Evolutionary conservation across 371 early-diverging fungal species (phyloP).

Genomic region (Mortierella sp.): DNA sequence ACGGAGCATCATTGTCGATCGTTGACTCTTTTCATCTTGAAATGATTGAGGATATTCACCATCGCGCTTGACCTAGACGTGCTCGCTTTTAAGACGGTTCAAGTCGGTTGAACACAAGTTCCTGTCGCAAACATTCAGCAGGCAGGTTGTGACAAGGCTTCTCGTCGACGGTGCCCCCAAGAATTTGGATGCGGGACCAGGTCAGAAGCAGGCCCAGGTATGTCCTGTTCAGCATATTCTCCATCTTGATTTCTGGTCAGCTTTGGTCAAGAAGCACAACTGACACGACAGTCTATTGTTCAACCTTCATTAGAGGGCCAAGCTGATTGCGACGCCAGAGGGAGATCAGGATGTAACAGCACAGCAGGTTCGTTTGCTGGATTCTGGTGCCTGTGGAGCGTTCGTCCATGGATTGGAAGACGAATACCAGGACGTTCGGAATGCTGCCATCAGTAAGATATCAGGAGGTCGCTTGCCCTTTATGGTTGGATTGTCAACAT

Average conservation of each 20-base stretch:
- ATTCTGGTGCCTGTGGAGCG: slow-evolving; percentile 86
- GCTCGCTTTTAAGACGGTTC: slow-evolving; percentile 72
- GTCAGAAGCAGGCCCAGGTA: slow-evolving; percentile 52
- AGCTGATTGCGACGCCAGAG: slow-evolving; percentile 66
- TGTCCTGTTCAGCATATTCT: background rate
- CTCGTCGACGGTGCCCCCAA: slow-evolving; percentile 39
- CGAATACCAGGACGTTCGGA: slow-evolving; percentile 87
- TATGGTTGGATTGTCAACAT: background rate
- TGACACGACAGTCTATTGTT: background rate
- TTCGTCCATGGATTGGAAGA: slow-evolving; percentile 95
- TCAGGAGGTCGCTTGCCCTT: too few relatives aligned
- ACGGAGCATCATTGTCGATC: background rate
- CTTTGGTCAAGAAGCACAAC: too few relatives aligned
- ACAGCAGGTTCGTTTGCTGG: slow-evolving; percentile 70
- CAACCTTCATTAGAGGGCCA: slow-evolving; percentile 31
- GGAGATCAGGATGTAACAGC: slow-evolving; percentile 76
- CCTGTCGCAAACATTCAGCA: slow-evolving; percentile 79
- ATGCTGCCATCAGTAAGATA: slow-evolving; percentile 78
- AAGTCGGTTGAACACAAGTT: slow-evolving; percentile 65
- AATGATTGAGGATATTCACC: too few relatives aligned
- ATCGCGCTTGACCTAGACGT: slow-evolving; percentile 60
- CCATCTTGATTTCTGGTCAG: background rate
- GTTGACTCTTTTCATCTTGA: background rate
- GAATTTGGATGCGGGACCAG: slow-evolving; percentile 49
- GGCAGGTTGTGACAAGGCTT: slow-evolving; percentile 77